Base-by-base conservation (phyloP, 2,329 filamentous ascomycete species). In the Neodidymelliopsis sp. region DNA sequence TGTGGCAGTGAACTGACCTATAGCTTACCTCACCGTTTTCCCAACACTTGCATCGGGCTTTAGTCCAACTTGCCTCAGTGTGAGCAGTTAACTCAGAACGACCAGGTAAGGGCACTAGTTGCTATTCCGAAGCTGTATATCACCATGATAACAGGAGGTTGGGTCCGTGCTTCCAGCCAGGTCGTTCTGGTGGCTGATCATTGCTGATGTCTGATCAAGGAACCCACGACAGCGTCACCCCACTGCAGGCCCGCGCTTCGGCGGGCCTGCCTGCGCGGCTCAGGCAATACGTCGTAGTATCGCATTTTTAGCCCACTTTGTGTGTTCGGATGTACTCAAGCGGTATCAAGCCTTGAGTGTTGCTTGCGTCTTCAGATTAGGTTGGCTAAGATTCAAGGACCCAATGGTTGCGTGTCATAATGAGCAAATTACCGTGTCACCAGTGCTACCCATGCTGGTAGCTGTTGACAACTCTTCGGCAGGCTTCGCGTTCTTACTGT, bases 101-200 rank as follows among this genome's bases (percentile, higher is more conserved):
- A 20, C n/a, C 25, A 12, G 15, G 18, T 11, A 12, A 15, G 10
- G 18, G 16, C 25, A 24, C n/a, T 16, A n/a, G 35, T 25, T 8
- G 13, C 25, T 15, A 9, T 13, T 30, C 20, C 28, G 16, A 37
- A 19, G 24, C 20, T 18, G 4, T 13, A 5, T 23, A 30, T 28
- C 15, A 36, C 35, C 15, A 27, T 15, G 16, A 34, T 29, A 15
- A 8, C 12, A 24, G 16, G 15, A 18, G 27, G 10, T 25, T 11
- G 16, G 24, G 47, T 39, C 40, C 23, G 47, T 50, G 47, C 47
- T 40, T 25, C 27, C 19, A 45, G 47, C 24, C 47, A 50, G 47
- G 29, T 40, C 40, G 16, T 40, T 41, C 30, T 36, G 40, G 40
- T 45, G 40, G 40, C 30, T 45, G 47, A 41, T 45, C 40, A 30